Evolutionary conservation across 225 moss, liverwort and hornwort species (phyloP), one percentile per base, ranked within the genome.

Genomic region (Thuidium tamariscinum): DNA sequence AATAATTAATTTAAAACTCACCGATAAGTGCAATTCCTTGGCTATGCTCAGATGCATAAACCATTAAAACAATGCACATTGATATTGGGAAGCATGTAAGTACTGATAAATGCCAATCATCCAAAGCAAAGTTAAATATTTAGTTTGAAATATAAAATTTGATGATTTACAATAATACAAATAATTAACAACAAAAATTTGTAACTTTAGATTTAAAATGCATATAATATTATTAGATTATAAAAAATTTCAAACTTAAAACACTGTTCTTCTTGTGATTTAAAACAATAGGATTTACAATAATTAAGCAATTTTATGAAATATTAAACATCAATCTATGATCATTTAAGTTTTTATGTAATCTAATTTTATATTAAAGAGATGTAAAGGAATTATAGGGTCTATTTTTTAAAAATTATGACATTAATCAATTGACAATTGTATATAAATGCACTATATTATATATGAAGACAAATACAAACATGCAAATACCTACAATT

Each of bases 1-100:
- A 66, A 57, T 7, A 7, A 7, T 19, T 23, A 2, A 16, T 34
- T 17, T 25, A 17, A 68, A 15, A 29, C 63, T 83, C 77, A 96
- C 97, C 94, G 5, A 90, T 89, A 12, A 95, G 84, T 3, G 86
- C 86, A 86, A 98, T 93, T 34, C 93, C 96, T 79, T 98, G 96
- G n/a, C 92, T 92, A 7, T 84, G 86, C 48, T 95, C 91, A 1
- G 98, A 94, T 60, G 96, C 91, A 74, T 91, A 74, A 80, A 86
- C 82, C n/a, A 96, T 81, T 60, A 95, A 93, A 16, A 91, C 23
- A 77, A 94, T 41, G 76, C 96, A 98, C 85, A 95, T 82, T 44
- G 84, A 67, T 64, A 96, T 92, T 21, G 98, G 98, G 30, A 95
- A 36, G 17, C 88, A 44, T 7, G 66, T 75, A 27, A 84, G 84